Evolutionary conservation across 2,329 filamentous ascomycete species (phyloP), one percentile per base, ranked within the genome.

Genomic region (Aspergillus quadrilineatus): DNA sequence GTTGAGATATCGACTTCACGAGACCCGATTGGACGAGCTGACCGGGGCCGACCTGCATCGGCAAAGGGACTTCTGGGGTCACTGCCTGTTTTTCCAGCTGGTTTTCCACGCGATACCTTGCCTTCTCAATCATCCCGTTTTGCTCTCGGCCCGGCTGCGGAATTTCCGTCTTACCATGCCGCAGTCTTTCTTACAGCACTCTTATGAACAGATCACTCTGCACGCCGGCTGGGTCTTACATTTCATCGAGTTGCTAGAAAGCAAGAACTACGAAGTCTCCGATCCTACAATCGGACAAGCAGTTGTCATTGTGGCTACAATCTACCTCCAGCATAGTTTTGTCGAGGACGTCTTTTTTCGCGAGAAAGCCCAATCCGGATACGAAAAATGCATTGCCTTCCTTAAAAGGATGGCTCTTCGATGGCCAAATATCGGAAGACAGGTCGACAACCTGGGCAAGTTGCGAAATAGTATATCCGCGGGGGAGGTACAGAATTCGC

Each of bases 271-370:
- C 51, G 71, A 73, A 49, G 70, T 77, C 2, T 74, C 74, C 0
- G 75, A 78, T 59, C 75, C 76, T 1, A 76, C 73, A 10, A 53
- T 78, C 8, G 74, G 72, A 0, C 77, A 80, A 28, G 79, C 77
- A 54, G 77, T 77, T 1, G 77, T 73, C 0, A 73, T 80, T 3
- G 74, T 80, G 1, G 78, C 78, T 0, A 81, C 79, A 1, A 80
- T 81, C 4, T 78, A 77, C 58, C 63, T 81, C 4, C 79, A 81
- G 58, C 77, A 81, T 48, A 80, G 78, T 59, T 80, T 79, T 29
- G 75, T 78, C 7, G 67, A 67, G 55, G 68, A 74, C 30, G 50
- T 60, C 30, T 62, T 57, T 3, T 67, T 72, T 14, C 65, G 70
- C 48, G 60, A 65, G 15, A 69, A 73, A 41, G 77, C 76, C 22